Evolutionary conservation across 1,284 basidiomycete genomes (phyloP), one percentile per base, ranked within the genome.

Genomic region (Ustilago shanxiensis): DNA sequence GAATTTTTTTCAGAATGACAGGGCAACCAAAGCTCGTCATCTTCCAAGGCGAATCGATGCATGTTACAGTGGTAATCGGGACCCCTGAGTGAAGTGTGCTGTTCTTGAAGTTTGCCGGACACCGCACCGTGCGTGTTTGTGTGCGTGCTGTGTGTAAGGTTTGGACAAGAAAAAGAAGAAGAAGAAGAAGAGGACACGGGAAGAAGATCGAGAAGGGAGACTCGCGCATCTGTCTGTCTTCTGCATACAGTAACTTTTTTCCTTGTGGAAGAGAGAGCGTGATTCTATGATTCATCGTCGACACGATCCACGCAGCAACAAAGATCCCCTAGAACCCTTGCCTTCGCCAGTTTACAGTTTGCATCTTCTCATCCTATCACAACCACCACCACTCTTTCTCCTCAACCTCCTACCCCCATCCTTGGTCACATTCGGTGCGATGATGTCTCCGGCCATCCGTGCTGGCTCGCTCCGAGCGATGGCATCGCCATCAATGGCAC

Each of bases 391-490:
- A 66, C 60, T 72, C 70, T 24, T 60, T 54, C 55, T 39, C 26
- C 11, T 33, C 31, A 33, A 33, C 31, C 31, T 11, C 31, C 31
- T 11, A 5, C 28, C 22, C 57, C 51, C 44, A 41, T 33, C 26
- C 39, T 47, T 2, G n/a, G 45, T 26, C 52, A 29, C 31, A 11
- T 5, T 31, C 56, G 53, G 29, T 47, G 53, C 53, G 31, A 75
- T 75, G 63, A 70, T 75, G 66, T 64, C 72, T 39, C 60, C 72
- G 52, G 66, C 72, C 31, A 70, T 75, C 35, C 72, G 72, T 39
- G 61, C 60, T 28, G 72, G 72, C 60, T 70, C 67, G 60, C 63
- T 75, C 11, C 72, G 72, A 52, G 67, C 72, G 28, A 63, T 67
- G 51, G 56, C 60, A 22, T 60, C 60, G 55, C 49, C 59, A 14